Evolutionary conservation across 192 early-diverging fungal genomes (phyloP), one percentile per base, ranked within the genome.

Genomic region (Coemansia javaensis): DNA sequence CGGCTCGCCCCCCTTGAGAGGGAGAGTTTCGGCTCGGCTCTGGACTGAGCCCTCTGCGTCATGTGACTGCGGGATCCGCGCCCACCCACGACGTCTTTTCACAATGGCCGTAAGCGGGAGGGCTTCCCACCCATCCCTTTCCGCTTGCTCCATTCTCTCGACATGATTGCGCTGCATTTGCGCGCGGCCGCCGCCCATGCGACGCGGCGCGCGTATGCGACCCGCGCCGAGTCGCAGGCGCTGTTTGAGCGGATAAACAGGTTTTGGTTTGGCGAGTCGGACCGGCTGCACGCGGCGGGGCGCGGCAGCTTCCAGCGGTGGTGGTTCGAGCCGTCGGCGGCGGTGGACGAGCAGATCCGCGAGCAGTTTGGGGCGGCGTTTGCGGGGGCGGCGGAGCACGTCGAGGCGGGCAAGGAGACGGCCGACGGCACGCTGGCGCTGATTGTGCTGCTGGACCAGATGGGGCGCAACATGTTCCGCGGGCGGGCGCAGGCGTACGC

Each of bases 401-500:
- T 77, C 7, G 63, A 63, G 22, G 41, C 48, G 7, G 59, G 60
- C 12, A 63, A 62, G 46, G 59, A 66, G 42, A 56, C 66, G 20
- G 34, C 77, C 6, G 56, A 55, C 16, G 77, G 72, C 16, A 57
- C 66, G 15, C 52, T 79, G 40, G 56, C 72, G 32, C 43, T 81
- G 25, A 65, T 79, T 5, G 42, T 85, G 1, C 40, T 85, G 23
- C 47, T 82, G 48, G 83, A 85, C 54, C 81, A 85, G 36, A 75
- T 85, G 59, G 73, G 81, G 4, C 74, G 83, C 20, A 81, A 85
- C 59, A 80, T 85, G 52, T 81, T 77, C 52, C 78, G 83, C 44
- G 69, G 69, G 13, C 35, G 59, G n/a, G 56, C 79, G 0, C 56
- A 55, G 14, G 81, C 83, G 1, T 85, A 80, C 45, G 49, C 54